phyloP scores from a whole-genome alignment of 148 eudicot genomes.

The Rhododendron ovatum region DNA sequence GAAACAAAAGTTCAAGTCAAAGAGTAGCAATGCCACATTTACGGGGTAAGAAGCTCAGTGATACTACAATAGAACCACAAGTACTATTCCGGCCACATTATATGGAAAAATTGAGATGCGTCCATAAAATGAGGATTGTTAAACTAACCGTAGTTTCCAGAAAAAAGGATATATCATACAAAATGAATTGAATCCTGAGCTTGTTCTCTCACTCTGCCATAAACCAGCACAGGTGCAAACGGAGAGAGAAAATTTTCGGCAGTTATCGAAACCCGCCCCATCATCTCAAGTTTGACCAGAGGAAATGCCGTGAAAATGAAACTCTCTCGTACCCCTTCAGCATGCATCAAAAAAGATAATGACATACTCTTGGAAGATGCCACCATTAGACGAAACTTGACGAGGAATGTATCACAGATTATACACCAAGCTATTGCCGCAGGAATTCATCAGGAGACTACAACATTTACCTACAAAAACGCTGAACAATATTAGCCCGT shows the following conservation, averaged over 20 bases:
- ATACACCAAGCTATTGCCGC: slow-evolving; percentile 4
- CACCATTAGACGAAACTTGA: background rate
- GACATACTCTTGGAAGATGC: background rate
- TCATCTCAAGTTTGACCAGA: slow-evolving; percentile 13
- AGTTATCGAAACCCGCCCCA: background rate
- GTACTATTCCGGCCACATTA: slow-evolving; percentile 25
- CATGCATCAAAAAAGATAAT: background rate
- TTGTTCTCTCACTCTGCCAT: slow-evolving; percentile 10
- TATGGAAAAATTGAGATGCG: slow-evolving; percentile 31
- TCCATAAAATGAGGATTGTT: slow-evolving; percentile 36
- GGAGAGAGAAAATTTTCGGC: background rate
- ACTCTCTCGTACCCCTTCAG: background rate
- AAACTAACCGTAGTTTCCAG: slow-evolving; percentile 2
- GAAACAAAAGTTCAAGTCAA: background rate
- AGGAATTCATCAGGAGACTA: slow-evolving; percentile 5
- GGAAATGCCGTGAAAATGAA: background rate
- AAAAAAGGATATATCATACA: slow-evolving; percentile 27
- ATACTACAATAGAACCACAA: background rate
- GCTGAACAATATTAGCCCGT: background rate
- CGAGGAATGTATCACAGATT: background rate
- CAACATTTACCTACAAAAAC: background rate
- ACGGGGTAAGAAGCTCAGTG: background rate
- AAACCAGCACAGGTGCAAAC: slow-evolving; percentile 4
- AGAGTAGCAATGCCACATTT: background rate
- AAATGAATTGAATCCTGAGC: slow-evolving; percentile 9